Evolutionary conservation across 306 rosid species (phyloP).

Genomic region (Pterocarpus santalinus): DNA sequence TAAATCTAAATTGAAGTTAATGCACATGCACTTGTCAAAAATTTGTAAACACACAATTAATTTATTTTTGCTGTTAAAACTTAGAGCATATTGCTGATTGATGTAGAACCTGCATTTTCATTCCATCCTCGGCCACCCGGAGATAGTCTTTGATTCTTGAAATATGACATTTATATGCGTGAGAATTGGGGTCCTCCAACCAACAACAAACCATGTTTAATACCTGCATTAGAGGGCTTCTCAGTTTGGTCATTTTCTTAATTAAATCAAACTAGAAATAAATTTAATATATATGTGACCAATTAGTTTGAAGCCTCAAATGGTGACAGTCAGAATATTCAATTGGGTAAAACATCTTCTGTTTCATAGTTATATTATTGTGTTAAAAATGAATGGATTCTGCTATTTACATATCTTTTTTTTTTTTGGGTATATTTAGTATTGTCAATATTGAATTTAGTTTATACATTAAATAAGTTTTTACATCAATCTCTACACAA

Average conservation of each 20-base stretch:
- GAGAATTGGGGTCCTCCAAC: constrained; percentile 74
- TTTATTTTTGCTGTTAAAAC: neutral
- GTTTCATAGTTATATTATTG: too few species aligned
- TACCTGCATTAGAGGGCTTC: constrained; percentile 46
- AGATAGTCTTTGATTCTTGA: constrained; percentile 82
- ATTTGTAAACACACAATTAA: neutral
- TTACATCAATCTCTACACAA: too few species aligned
- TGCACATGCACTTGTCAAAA: neutral
- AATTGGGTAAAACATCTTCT: neutral
- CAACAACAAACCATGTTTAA: constrained; percentile 89
- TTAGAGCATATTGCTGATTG: neutral
- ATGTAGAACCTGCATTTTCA: constrained; percentile 82
- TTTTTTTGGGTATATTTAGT: too few species aligned
- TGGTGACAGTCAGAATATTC: neutral
- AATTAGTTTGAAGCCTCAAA: neutral
- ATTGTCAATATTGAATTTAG: too few species aligned
- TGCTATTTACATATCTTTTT: too few species aligned
- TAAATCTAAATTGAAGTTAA: neutral
- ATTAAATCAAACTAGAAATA: constrained; percentile 6
- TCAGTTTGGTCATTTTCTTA: neutral
- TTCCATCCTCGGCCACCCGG: constrained; percentile 91
- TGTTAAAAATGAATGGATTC: too few species aligned
- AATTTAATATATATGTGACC: neutral
- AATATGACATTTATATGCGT: constrained; percentile 73
- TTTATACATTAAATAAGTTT: too few species aligned